Base-by-base conservation (phyloP, 2,329 filamentous ascomycete genomes). In the Pyrenophora teres region DNA sequence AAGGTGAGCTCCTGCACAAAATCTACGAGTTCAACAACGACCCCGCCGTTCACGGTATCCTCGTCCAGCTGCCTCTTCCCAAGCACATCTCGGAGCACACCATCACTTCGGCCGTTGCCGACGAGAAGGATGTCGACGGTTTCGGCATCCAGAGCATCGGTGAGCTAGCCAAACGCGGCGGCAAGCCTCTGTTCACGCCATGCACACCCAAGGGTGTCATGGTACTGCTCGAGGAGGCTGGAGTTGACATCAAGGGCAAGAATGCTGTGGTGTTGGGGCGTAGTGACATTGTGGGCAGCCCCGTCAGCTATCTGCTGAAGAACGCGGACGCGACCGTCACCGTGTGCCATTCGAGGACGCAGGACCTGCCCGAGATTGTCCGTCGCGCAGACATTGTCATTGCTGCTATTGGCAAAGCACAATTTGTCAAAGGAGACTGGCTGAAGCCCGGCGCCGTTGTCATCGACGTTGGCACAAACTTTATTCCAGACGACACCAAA, bases 161-260 rank as follows among this genome's bases (percentile, higher is more conserved):
- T 60, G 93, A 97, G 79, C 83, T 99, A 64, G 92, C 94, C 66
- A 99, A 99, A 83, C 87, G 92, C 65, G 93, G 94, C 43, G 94
- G 94, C 38, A 85, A 84, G 61, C 94, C 94, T 40, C 81, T 90
- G 56, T 99, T 99, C 77, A 85, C 89, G 37, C 94, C 94, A 40
- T 99, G 94, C 82, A 99, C 94, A 1, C 94, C 94, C 45, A 93
- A 97, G 79, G 94, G 94, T 69, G 90, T 97, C 69, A 97, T 99
- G 92, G 89, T 90, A 36, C 82, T 99, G 63, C 81, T 99, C 52
- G 77, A 90, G 71, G 90, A 94, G 74, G 86, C 88, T 16, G 92
- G 92, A 6, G 84, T 99, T 35, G 85, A 95, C 48, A 80, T 94
- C 46, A 84, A 83, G 46, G 94, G 94, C 64, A 97, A 97, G 82